These are phyloP conservation scores for Aspergillus fischeri DNA, from an alignment of 2,329 filamentous ascomycete genomes.

Conservation along the genomic window DNA sequence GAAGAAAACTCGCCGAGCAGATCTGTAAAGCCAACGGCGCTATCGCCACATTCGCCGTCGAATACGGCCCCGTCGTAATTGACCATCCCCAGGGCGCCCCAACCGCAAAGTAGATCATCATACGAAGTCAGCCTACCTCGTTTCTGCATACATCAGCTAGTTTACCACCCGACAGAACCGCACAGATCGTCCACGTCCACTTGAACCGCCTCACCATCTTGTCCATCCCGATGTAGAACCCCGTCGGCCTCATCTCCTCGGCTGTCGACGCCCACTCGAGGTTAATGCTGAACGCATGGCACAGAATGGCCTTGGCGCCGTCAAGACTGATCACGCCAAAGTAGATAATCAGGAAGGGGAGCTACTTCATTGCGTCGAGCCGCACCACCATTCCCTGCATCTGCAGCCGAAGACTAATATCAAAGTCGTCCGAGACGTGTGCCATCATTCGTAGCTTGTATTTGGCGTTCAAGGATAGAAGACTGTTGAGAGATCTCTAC, in stretches of 20 bases:
- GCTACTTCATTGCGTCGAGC: slow-evolving; percentile 59
- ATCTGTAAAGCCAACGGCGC: slow-evolving; percentile 59
- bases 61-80: slow-evolving; percentile 27
- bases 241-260: slow-evolving; percentile 73
- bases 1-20: slow-evolving; percentile 6
- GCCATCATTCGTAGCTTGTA: no score
- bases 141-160: slow-evolving; percentile 9
- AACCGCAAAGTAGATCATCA: slow-evolving; percentile 25
- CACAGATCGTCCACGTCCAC: slow-evolving; percentile 53
- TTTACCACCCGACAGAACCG: slow-evolving; percentile 10
- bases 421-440: no score
- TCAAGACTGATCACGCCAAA: slow-evolving; percentile 78
- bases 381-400: no score
- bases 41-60: slow-evolving; percentile 57
- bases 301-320: slow-evolving; percentile 62
- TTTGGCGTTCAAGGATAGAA: no score
- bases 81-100: slow-evolving; percentile 36
- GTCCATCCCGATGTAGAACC: slow-evolving; percentile 77
- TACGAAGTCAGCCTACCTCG: slow-evolving; percentile 4
- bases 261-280: slow-evolving; percentile 83
- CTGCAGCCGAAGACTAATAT: no score
- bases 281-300: slow-evolving; percentile 80
- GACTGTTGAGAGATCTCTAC: no score
- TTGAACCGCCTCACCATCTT: slow-evolving; percentile 77
- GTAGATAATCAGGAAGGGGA: slow-evolving; percentile 66